Evolutionary conservation across 176 grass and related monocot genomes (phyloP).

Genomic region (Hordeum marinum): DNA sequence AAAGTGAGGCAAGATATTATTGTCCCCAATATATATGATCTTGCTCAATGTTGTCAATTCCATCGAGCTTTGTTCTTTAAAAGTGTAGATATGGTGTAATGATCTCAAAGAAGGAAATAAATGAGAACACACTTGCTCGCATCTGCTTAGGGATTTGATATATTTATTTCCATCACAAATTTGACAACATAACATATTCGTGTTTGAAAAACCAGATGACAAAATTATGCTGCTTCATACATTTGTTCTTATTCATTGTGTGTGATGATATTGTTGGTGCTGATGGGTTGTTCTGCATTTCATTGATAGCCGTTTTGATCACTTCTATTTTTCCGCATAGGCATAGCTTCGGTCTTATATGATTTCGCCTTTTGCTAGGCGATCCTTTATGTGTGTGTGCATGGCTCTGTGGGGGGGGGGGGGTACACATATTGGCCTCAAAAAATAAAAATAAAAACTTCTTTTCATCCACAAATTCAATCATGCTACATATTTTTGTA

Average conservation of each 20-base stretch:
- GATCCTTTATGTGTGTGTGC: no score
- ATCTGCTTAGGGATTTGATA: background rate
- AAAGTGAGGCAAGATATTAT: background rate
- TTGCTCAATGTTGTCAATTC: background rate
- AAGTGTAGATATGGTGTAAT: background rate
- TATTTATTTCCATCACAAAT: background rate
- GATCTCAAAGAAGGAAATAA: background rate
- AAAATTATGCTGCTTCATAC: background rate
- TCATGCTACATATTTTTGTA: no score
- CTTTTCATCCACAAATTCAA: no score
- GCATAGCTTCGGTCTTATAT: no score
- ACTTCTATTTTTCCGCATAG: no score
- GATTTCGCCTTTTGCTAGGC: no score
- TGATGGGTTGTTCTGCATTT: no score
- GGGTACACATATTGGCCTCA: no score
- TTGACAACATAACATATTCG: background rate
- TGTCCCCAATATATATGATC: background rate
- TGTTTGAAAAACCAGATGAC: background rate
- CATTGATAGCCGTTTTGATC: no score
- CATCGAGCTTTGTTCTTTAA: background rate
- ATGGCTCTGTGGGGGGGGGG: no score
- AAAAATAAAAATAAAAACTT: no score
- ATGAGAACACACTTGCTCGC: background rate
- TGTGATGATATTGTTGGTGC: no score
- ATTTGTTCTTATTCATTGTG: background rate